Evolutionary conservation across 2,329 filamentous ascomycete species (phyloP).

Genomic region (Trichophyton benhamiae): DNA sequence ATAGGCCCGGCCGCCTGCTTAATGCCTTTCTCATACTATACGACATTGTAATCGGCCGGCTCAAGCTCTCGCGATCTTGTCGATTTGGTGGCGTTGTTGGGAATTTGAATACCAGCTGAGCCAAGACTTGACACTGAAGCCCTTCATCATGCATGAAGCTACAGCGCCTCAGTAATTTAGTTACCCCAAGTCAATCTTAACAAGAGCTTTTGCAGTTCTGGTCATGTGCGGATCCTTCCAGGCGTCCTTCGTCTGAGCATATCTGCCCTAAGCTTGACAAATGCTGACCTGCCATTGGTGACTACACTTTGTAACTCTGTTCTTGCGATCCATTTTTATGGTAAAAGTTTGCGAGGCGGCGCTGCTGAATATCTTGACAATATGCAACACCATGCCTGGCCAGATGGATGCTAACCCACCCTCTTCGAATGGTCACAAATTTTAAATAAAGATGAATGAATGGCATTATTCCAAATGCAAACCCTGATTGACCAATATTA

Average conservation of each 20-base stretch:
- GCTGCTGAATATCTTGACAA: slow-evolving; percentile 1
- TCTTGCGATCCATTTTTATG: neutral
- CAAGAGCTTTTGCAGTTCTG: neutral
- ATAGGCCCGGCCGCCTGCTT: neutral
- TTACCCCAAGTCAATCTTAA: neutral
- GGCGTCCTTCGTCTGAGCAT: neutral
- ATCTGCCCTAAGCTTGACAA: neutral
- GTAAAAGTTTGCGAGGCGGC: neutral
- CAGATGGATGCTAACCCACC: neutral
- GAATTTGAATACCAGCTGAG: slow-evolving; percentile 1
- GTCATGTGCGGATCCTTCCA: slow-evolving; percentile 1
- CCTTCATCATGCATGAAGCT: neutral
- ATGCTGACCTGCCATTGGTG: neutral
- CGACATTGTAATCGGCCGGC: neutral
- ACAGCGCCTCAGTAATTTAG: neutral
- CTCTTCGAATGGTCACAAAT: neutral
- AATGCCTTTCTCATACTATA: neutral
- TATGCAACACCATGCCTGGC: neutral
- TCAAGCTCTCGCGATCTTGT: neutral
- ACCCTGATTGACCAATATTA: neutral
- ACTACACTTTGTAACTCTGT: neutral
- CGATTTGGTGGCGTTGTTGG: neutral
- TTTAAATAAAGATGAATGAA: neutral
- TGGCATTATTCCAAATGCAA: neutral
- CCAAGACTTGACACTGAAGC: neutral